phyloP scores from a whole-genome alignment of 192 early-diverging fungal species.

The Linnemannia exigua region DNA sequence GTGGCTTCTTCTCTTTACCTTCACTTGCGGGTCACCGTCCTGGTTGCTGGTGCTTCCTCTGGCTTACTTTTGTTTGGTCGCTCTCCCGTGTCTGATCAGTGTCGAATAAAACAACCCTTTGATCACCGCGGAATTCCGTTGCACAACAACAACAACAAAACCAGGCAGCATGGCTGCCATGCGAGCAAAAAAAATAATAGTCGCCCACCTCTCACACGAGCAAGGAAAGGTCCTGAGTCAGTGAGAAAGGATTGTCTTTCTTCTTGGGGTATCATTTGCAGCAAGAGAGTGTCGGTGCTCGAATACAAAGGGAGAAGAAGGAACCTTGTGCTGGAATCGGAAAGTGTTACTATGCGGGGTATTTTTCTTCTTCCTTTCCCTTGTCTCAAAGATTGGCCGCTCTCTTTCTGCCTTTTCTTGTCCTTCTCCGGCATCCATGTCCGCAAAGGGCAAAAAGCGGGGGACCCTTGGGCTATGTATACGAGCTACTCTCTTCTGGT shows the following conservation, averaged over 20 bases:
- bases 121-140: too few species aligned
- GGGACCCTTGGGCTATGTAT: not conserved
- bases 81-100: not conserved
- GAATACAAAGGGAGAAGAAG: conserved; percentile 3
- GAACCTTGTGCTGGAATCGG: conserved; percentile 10
- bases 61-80: not conserved
- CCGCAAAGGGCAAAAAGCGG: conserved; percentile 6
- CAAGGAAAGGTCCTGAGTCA: not conserved
- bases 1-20: not conserved
- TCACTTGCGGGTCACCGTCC: not conserved
- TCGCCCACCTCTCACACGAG: not conserved
- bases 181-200: not conserved
- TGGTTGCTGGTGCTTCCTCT: not conserved
- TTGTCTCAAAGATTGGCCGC: conserved; percentile 9
- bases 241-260: not conserved
- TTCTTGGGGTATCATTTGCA: too few species aligned
- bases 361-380: not conserved
- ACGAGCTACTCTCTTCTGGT: too few species aligned
- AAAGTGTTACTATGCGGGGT: conserved; percentile 1
- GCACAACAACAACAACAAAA: not conserved
- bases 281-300: not conserved
- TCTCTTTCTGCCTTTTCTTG: not conserved
- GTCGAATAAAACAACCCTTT: not conserved
- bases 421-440: not conserved
- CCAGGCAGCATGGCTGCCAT: not conserved